Evolutionary conservation across 306 rosid species (phyloP).

Genomic region (Cotoneaster glaucophyllus): DNA sequence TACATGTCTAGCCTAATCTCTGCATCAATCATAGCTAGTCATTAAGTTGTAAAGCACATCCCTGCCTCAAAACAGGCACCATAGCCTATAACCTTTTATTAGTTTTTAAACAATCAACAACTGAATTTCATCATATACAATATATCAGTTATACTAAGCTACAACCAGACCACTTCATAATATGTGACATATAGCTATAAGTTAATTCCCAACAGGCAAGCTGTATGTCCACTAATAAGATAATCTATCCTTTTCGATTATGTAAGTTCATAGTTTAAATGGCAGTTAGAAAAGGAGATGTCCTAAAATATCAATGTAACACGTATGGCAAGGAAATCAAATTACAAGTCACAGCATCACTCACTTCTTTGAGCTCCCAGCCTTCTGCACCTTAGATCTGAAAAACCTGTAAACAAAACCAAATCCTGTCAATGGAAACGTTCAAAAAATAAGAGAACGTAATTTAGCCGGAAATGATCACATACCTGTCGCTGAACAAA

Average conservation of each 20-base stretch:
- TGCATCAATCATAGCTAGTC: background rate
- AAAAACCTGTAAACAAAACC: conserved; percentile 53
- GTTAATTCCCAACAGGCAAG: background rate
- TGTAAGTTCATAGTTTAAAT: background rate
- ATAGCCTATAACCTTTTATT: background rate
- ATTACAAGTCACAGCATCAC: conserved; percentile 25
- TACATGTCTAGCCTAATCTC: background rate
- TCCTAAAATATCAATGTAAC: background rate
- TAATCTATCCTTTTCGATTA: background rate
- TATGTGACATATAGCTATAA: background rate
- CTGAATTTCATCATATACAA: background rate
- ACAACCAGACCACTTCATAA: background rate
- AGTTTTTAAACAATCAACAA: background rate
- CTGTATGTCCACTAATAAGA: background rate
- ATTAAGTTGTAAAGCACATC: background rate
- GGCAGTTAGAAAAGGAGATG: background rate
- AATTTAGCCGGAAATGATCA: background rate
- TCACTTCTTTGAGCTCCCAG: conserved; percentile 66
- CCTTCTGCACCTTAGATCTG: conserved; percentile 83
- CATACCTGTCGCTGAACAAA: conserved; percentile 81
- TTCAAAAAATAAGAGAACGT: background rate
- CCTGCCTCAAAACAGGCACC: background rate
- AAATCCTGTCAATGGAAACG: conserved; percentile 6
- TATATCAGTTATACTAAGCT: background rate
- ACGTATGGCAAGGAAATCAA: background rate